Evolutionary conservation across 345 rosid genomes (phyloP).

Genomic region (Lagerstroemia speciosa): DNA sequence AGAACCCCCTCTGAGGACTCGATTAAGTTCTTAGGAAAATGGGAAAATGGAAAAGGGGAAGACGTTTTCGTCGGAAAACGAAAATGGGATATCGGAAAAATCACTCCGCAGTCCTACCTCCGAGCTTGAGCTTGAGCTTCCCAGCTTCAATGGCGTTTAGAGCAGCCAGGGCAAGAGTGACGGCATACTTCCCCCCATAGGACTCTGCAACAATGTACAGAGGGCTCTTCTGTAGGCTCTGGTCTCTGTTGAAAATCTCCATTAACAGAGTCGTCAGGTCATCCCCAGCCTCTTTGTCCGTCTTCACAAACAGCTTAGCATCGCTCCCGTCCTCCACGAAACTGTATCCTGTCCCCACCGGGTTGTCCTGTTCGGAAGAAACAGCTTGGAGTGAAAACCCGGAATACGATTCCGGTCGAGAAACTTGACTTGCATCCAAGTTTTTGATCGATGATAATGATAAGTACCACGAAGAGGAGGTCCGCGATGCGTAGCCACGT

Average conservation of each 20-base stretch:
- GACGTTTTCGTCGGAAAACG: background rate
- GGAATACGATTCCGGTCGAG: background rate
- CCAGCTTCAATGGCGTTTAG: slow-evolving; percentile 49
- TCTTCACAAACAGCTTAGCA: slow-evolving; percentile 40
- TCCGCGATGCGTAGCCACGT: slow-evolving; percentile 45
- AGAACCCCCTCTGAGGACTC: background rate
- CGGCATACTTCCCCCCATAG: slow-evolving; percentile 88
- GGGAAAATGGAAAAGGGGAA: background rate
- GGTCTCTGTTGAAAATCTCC: slow-evolving; percentile 36
- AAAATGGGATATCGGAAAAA: background rate
- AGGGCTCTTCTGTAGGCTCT: slow-evolving; percentile 49
- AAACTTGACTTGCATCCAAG: background rate
- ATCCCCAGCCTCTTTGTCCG: slow-evolving; percentile 74
- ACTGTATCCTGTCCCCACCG: slow-evolving; percentile 45
- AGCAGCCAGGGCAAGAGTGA: slow-evolving; percentile 59
- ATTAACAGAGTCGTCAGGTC: slow-evolving; percentile 61
- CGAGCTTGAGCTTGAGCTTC: slow-evolving; percentile 53
- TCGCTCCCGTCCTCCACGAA: slow-evolving; percentile 25
- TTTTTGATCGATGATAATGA: background rate
- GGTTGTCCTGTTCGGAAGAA: slow-evolving; percentile 26
- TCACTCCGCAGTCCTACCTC: slow-evolving; percentile 32
- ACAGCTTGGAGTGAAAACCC: background rate
- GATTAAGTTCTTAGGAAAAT: background rate
- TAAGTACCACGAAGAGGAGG: slow-evolving; percentile 37
- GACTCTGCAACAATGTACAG: slow-evolving; percentile 79